Percentiles rank a stretch among this genome's conserved stretches.
Conservation (phyloP, 805 yeast species). For the Metschnikowia aberdeeniae region DNA sequence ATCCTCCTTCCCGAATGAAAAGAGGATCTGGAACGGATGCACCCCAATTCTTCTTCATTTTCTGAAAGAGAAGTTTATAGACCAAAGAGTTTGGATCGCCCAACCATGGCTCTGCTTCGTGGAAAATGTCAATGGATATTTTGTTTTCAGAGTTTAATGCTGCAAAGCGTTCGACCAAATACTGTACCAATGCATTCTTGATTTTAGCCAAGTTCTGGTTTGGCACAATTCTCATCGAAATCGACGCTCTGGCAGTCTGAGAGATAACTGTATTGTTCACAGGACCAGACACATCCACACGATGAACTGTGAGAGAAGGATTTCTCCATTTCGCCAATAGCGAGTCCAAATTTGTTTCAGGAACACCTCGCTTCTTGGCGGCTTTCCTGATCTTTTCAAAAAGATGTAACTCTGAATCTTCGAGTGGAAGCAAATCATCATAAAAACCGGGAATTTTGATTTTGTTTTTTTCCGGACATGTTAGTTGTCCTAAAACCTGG, state of each 20-base stretch:
- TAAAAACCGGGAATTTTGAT: constrained; percentile 70
- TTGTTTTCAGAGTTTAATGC: constrained; percentile 57
- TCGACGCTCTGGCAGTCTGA: constrained; percentile 64
- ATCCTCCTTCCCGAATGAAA: constrained; percentile 92
- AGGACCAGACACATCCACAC: constrained; percentile 84
- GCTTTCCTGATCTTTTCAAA: constrained; percentile 55
- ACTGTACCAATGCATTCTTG: constrained; percentile 45
- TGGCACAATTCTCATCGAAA: constrained; percentile 87
- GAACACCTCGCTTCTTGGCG: constrained; percentile 29
- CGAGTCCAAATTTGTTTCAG: constrained; percentile 37
- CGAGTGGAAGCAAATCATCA: constrained; percentile 57
- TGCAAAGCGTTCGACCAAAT: constrained; percentile 45
- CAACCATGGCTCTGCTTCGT: constrained; percentile 95
- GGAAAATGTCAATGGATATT: constrained; percentile 56
- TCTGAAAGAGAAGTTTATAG: constrained; percentile 60
- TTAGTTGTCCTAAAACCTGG: constrained; percentile 62
- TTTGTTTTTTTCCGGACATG: constrained; percentile 37
- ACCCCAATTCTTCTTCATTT: constrained; percentile 69
- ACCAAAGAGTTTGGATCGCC: constrained; percentile 80
- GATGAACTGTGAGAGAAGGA: constrained; percentile 86
- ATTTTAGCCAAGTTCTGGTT: constrained; percentile 67
- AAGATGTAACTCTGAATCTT: constrained; percentile 52
- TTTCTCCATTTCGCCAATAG: constrained; percentile 80
- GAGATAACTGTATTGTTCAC: constrained; percentile 89
- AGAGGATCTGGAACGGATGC: constrained; percentile 56